These are phyloP conservation scores for Deinandra increscens DNA, from an alignment of 129 eudicot species.

Conservation along the genomic window DNA sequence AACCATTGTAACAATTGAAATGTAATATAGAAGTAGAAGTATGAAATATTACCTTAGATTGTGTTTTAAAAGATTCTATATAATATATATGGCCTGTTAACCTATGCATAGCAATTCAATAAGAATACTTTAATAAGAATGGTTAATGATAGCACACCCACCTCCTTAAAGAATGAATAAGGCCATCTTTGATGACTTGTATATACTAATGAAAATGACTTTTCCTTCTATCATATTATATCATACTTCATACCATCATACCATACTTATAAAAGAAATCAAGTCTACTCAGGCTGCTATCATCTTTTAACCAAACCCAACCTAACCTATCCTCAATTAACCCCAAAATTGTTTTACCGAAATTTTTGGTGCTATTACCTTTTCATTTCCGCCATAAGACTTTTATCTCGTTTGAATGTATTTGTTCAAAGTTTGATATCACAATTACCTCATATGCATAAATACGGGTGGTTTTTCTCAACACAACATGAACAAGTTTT, in stretches of 20 bases:
- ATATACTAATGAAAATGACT: background rate
- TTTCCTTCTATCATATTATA: background rate
- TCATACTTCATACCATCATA: too few species aligned
- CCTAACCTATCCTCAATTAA: constrained; percentile 15
- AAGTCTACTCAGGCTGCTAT: constrained; percentile 29
- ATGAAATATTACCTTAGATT: too few species aligned
- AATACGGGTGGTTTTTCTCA: background rate
- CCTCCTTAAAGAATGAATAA: constrained; percentile 19
- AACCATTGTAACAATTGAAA: too few species aligned
- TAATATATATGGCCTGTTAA: too few species aligned
- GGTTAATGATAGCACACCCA: constrained; percentile 26
- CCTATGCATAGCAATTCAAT: background rate
- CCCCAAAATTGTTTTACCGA: background rate
- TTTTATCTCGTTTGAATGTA: background rate
- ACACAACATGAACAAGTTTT: too few species aligned
- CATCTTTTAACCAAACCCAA: constrained; percentile 22
- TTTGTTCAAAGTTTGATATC: background rate
- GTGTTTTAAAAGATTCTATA: too few species aligned
- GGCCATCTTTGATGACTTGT: constrained; percentile 33
- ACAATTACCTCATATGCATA: background rate
- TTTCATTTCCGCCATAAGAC: background rate
- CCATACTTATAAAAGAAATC: background rate
- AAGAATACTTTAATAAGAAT: constrained; percentile 1
- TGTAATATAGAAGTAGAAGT: too few species aligned
- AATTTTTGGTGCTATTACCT: background rate